These are phyloP conservation scores for Hymenoscyphus fructigenus DNA, from an alignment of 2,329 filamentous ascomycete species.

Conservation along the genomic window DNA sequence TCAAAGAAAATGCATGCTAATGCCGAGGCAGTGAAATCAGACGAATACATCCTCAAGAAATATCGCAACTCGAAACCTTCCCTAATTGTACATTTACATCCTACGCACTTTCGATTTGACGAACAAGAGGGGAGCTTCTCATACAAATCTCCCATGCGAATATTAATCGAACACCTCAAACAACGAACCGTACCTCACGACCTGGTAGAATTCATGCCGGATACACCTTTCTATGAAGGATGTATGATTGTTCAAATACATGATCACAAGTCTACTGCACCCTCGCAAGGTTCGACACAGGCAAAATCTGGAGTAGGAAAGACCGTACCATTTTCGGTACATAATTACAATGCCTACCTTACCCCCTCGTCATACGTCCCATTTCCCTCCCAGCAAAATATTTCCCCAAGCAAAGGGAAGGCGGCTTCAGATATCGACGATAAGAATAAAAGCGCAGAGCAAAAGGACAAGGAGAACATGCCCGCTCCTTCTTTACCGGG, in stretches of 20 bases:
- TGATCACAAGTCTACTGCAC: constrained; percentile 71
- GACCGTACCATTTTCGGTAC: constrained; percentile 74
- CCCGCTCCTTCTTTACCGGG: constrained; percentile 49
- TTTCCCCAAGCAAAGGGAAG: constrained; percentile 34
- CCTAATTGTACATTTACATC: constrained; percentile 80
- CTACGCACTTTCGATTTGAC: constrained; percentile 87
- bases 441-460: constrained; percentile 37
- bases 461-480: constrained; percentile 60
- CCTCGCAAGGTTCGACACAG: constrained; percentile 58
- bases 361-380: constrained; percentile 85
- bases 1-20: constrained; percentile 29
- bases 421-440: constrained; percentile 28
- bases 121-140: constrained; percentile 89
- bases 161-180: constrained; percentile 73
- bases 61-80: constrained; percentile 73
- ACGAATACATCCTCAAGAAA: constrained; percentile 79
- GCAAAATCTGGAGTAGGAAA: constrained; percentile 58
- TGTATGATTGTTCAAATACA: constrained; percentile 94
- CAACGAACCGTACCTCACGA: constrained; percentile 83
- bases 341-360: constrained; percentile 87
- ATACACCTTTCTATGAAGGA: constrained; percentile 86
- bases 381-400: constrained; percentile 58
- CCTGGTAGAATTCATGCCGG: constrained; percentile 74
- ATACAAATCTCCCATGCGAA: constrained; percentile 88
- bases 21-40: constrained; percentile 61